phyloP scores from a whole-genome alignment of 1,139 yeast species.

The Scheffersomyces lignicola region DNA sequence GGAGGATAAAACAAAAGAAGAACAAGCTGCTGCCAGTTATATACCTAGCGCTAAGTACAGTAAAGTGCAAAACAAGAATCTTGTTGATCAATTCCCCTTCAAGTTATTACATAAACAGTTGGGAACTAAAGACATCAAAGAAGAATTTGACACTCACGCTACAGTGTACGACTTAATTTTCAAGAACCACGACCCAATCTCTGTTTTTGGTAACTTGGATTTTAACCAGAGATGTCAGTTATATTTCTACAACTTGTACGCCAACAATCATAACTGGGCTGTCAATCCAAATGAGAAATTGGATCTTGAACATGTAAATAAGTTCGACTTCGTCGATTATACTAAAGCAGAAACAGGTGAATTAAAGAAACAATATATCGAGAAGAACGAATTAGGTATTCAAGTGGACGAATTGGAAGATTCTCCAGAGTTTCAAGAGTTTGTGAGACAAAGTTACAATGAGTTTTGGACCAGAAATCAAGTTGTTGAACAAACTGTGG shows the following conservation, averaged over 20 bases:
- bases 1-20: not conserved
- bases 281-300: constrained; percentile 25
- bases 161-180: constrained; percentile 14
- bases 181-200: constrained; percentile 11
- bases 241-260: constrained; percentile 29
- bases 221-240: constrained; percentile 31
- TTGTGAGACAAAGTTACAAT: constrained; percentile 16
- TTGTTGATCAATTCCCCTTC: constrained; percentile 10
- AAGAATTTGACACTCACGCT: constrained; percentile 12
- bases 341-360: constrained; percentile 15
- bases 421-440: constrained; percentile 17
- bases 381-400: constrained; percentile 12
- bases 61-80: not conserved
- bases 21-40: constrained; percentile 1
- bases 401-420: constrained; percentile 9
- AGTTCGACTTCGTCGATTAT: constrained; percentile 16
- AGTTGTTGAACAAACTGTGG: constrained; percentile 30
- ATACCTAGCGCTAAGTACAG: constrained; percentile 2
- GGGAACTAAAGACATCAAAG: constrained; percentile 4
- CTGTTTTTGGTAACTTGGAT: constrained; percentile 15
- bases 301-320: constrained; percentile 19
- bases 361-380: constrained; percentile 19
- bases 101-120: constrained; percentile 10
- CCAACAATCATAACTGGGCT: constrained; percentile 27
- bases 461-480: constrained; percentile 10